Conservation (phyloP, 2,329 filamentous ascomycete genomes). For the Microsporum audouinii region DNA sequence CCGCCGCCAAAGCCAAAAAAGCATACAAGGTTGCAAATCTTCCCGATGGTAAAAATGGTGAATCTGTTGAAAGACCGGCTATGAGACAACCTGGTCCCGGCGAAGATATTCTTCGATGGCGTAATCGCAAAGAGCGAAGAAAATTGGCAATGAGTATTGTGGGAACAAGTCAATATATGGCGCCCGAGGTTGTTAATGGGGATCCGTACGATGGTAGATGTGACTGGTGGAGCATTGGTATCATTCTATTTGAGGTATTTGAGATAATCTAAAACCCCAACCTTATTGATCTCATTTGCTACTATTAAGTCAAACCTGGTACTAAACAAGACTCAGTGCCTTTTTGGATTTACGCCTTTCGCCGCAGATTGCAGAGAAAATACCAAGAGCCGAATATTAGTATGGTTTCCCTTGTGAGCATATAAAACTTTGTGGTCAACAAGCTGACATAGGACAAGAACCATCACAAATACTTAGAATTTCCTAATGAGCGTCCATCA, state of each 20-base stretch:
- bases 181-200: constrained; percentile 78
- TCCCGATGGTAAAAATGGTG: background rate
- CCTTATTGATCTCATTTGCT: background rate
- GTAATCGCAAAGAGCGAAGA: constrained; percentile 57
- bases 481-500: constrained; percentile 49
- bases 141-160: constrained; percentile 74
- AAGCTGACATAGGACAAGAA: constrained; percentile 37
- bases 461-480: constrained; percentile 57
- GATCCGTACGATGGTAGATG: constrained; percentile 81
- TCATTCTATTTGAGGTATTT: constrained; percentile 72
- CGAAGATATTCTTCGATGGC: constrained; percentile 55
- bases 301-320: background rate
- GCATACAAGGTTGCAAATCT: background rate
- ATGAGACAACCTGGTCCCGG: constrained; percentile 18
- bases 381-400: constrained; percentile 77
- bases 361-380: constrained; percentile 66
- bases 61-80: constrained; percentile 25
- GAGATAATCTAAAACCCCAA: background rate
- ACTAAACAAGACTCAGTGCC: constrained; percentile 42
- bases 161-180: constrained; percentile 97
- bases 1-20: constrained; percentile 31
- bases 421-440: background rate
- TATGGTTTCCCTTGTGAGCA: constrained; percentile 24
- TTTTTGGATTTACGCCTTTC: constrained; percentile 88
- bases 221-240: constrained; percentile 93